Evolutionary conservation across 2,329 filamentous ascomycete species (phyloP).

Genomic region (Beauveria medogensis): DNA sequence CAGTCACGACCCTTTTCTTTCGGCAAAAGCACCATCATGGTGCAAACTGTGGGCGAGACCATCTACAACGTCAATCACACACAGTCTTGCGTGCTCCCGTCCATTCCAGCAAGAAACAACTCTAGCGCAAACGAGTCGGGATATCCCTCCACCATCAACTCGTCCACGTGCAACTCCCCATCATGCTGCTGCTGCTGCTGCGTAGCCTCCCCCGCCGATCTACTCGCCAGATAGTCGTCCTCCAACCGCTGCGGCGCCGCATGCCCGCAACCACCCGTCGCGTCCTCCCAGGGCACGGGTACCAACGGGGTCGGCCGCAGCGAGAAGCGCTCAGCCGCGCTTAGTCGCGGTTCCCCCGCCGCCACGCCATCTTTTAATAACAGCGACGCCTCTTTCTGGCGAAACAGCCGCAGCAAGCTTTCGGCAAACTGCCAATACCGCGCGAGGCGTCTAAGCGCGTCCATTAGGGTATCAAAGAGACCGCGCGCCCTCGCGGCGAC

Average conservation of each 20-base stretch:
- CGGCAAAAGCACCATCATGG: no score
- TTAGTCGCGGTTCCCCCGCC: background rate
- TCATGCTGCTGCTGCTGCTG: background rate
- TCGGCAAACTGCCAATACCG: conserved; percentile 25
- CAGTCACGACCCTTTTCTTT: no score
- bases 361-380: background rate
- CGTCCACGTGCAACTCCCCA: conserved; percentile 6
- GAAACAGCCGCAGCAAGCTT: conserved; percentile 23
- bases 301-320: background rate
- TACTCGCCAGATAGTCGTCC: no score
- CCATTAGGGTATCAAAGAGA: conserved; percentile 19
- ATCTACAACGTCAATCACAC: no score
- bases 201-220: no score
- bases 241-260: no score
- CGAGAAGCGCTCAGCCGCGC: background rate
- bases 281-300: no score
- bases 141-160: conserved; percentile 16
- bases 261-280: no score
- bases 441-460: conserved; percentile 20
- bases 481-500: background rate
- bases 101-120: conserved; percentile 24
- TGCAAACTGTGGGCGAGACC: no score
- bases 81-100: background rate
- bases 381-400: conserved; percentile 11
- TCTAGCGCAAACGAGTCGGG: conserved; percentile 24